phyloP scores from a whole-genome alignment of 2,329 filamentous ascomycete genomes.

The Westerdykella sp. region DNA sequence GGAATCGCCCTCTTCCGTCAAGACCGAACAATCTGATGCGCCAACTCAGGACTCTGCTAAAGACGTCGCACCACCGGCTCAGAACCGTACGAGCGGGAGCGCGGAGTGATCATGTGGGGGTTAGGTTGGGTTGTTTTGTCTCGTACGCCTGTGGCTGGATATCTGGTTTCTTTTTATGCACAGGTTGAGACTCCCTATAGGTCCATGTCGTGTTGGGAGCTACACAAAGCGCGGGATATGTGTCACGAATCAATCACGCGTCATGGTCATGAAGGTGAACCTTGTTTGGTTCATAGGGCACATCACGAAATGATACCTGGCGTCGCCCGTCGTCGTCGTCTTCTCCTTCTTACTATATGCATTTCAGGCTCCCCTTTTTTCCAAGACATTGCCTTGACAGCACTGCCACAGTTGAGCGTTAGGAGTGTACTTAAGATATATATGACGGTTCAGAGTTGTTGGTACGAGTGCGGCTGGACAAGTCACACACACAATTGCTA shows the following conservation, averaged over 20 bases:
- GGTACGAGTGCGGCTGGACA: too few relatives aligned
- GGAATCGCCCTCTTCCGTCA: slow-evolving; percentile 34
- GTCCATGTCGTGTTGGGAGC: not conserved
- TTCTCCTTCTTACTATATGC: slow-evolving; percentile 7
- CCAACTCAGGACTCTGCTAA: slow-evolving; percentile 3
- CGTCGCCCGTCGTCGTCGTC: slow-evolving; percentile 26
- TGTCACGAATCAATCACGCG: slow-evolving; percentile 17
- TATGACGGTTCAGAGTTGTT: too few relatives aligned
- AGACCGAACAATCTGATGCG: slow-evolving; percentile 32
- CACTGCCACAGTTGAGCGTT: too few relatives aligned
- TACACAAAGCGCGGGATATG: slow-evolving; percentile 1
- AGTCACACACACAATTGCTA: too few relatives aligned
- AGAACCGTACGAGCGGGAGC: slow-evolving; percentile 13
- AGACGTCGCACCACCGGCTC: slow-evolving; percentile 13
- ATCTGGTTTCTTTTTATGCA: not conserved
- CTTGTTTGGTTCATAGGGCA: slow-evolving; percentile 12
- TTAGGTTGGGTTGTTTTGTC: slow-evolving; percentile 9
- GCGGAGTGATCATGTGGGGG: too few relatives aligned
- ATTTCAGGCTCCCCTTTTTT: too few relatives aligned
- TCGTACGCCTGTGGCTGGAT: not conserved
- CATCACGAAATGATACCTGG: slow-evolving; percentile 36
- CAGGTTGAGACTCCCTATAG: slow-evolving; percentile 2
- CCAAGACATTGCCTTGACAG: too few relatives aligned
- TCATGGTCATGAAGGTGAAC: slow-evolving; percentile 13
- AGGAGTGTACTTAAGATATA: too few relatives aligned